Evolutionary conservation across 805 yeast species (phyloP).

Genomic region (Ogataea pignaliae): DNA sequence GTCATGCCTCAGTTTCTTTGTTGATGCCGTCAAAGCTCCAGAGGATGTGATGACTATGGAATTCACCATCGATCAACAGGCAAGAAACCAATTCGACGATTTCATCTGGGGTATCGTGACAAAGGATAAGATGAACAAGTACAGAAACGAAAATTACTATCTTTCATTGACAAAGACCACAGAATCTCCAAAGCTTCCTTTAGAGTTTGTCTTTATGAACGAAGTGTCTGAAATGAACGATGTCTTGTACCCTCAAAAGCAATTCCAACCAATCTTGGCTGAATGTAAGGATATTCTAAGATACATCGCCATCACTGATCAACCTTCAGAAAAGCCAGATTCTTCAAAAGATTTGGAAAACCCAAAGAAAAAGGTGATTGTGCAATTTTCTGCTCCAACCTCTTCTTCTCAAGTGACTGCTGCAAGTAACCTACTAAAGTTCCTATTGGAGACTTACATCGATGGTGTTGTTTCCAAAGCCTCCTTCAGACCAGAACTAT

Average conservation of each 20-base stretch:
- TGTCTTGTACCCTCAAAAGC: conserved; percentile 44
- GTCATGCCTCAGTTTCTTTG: conserved; percentile 49
- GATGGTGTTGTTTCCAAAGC: conserved; percentile 33
- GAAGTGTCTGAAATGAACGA: conserved; percentile 82
- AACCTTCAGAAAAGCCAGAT: conserved; percentile 68
- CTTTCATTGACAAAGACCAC: conserved; percentile 80
- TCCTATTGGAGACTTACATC: conserved; percentile 39
- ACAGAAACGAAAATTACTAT: conserved; percentile 74
- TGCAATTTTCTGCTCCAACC: conserved; percentile 51
- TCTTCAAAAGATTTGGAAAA: conserved; percentile 45
- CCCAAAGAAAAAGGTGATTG: conserved; percentile 48
- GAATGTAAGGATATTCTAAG: conserved; percentile 43
- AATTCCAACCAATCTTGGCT: conserved; percentile 42
- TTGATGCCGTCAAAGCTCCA: conserved; percentile 51
- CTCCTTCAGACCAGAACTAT: conserved; percentile 67
- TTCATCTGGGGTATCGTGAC: conserved; percentile 82
- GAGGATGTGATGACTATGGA: conserved; percentile 58
- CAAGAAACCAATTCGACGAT: conserved; percentile 48
- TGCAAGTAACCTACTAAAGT: conserved; percentile 57
- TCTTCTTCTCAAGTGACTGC: conserved; percentile 46
- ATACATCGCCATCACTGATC: conserved; percentile 79
- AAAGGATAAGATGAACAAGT: conserved; percentile 73
- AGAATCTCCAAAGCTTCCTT: conserved; percentile 67
- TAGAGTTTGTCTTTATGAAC: conserved; percentile 79
- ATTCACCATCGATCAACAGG: conserved; percentile 47